phyloP scores from a whole-genome alignment of 208 protist genomes.

The Acanthamoeba castellanii region DNA sequence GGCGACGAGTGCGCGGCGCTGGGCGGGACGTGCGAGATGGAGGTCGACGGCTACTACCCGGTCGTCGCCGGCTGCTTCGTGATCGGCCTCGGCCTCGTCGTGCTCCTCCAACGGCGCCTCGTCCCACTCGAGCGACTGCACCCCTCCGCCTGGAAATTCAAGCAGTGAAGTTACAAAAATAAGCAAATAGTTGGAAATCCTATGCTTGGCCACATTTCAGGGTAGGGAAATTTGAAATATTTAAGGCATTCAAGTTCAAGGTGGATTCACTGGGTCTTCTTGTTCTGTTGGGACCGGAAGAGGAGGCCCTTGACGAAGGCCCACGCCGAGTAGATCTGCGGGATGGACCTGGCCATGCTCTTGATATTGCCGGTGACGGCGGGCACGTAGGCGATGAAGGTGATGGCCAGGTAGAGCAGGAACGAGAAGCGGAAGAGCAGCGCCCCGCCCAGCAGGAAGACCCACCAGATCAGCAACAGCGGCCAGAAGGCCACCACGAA shows the following conservation, averaged over 20 bases:
- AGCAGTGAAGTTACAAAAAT: neutral
- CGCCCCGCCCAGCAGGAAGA: constrained; percentile 6
- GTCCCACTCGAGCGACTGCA: constrained; percentile 27
- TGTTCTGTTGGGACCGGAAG: neutral
- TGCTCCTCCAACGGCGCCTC: neutral
- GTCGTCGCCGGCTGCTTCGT: constrained; percentile 58
- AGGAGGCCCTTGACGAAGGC: neutral
- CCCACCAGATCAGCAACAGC: constrained; percentile 18
- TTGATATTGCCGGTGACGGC: neutral
- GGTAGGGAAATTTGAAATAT: no score
- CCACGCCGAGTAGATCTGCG: neutral
- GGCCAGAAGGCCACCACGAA: neutral
- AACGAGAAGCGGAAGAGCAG: constrained; percentile 24
- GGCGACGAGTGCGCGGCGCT: constrained; percentile 31
- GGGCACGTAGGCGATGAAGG: neutral
- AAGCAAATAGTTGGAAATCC: no score
- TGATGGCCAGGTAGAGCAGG: constrained; percentile 42
- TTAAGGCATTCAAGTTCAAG: no score
- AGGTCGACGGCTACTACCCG: constrained; percentile 55
- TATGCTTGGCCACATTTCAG: no score
- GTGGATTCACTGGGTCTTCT: no score
- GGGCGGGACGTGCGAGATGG: constrained; percentile 29
- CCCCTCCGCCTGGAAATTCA: constrained; percentile 15
- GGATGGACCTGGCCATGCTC: neutral
- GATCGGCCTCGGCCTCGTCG: constrained; percentile 6